A percentile compares a stretch with the other conserved stretches of the same genome.
These are phyloP conservation scores for Skeletonema grethae DNA, from an alignment of 108 stramenopile genomes.

Conservation along the genomic window DNA sequence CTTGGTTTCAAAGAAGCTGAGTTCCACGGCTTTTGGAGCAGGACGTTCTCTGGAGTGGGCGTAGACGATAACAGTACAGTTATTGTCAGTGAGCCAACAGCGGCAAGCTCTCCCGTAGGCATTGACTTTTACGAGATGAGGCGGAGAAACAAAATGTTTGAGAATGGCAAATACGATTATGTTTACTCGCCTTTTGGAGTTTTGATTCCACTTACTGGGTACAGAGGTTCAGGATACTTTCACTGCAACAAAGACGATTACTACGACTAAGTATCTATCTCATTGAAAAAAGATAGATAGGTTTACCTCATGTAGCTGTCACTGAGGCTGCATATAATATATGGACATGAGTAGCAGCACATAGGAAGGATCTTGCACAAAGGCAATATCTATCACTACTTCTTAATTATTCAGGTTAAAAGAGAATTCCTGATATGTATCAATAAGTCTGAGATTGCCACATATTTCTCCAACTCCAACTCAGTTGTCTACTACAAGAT, in stretches of 20 bases:
- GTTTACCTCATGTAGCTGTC: too few relatives aligned
- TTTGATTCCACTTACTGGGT: conserved; percentile 5
- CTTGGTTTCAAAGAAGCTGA: conserved; percentile 14
- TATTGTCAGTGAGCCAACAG: conserved; percentile 18
- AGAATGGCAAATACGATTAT: not conserved
- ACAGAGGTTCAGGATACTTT: conserved; percentile 11
- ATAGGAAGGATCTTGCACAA: too few relatives aligned
- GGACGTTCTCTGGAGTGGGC: conserved; percentile 16
- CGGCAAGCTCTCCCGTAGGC: conserved; percentile 13
- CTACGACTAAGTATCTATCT: not conserved
- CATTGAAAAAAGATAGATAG: not conserved
- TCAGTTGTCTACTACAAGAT: not conserved
- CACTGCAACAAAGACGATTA: conserved; percentile 5
- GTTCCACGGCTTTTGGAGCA: conserved; percentile 41
- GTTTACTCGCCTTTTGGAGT: conserved; percentile 14
- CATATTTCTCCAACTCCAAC: too few relatives aligned
- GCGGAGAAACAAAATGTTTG: conserved; percentile 15
- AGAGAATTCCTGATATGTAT: too few relatives aligned
- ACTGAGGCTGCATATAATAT: too few relatives aligned
- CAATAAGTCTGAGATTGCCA: too few relatives aligned
- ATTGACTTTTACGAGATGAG: conserved; percentile 38
- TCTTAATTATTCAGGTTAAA: too few relatives aligned
- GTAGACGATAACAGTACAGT: conserved; percentile 21
- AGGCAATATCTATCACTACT: too few relatives aligned
- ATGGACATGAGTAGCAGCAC: too few relatives aligned